A percentile compares a stretch with the other conserved stretches of the same genome.
These are phyloP conservation scores for Coccomyxa subellipsoidea DNA, from an alignment of 163 green algal genomes.

Conservation along the genomic window DNA sequence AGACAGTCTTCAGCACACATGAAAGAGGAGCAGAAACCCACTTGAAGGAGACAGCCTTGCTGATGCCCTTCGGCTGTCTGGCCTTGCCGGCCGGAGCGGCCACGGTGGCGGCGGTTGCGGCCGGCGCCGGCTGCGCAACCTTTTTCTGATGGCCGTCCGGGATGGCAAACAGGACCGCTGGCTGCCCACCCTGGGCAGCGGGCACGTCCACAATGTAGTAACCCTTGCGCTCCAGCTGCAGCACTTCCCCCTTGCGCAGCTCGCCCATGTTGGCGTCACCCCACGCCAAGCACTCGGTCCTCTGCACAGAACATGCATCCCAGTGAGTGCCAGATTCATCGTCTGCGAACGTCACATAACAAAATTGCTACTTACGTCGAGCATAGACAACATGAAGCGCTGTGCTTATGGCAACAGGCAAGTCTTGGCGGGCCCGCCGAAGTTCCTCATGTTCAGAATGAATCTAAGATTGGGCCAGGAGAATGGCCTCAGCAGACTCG, in stretches of 20 bases:
- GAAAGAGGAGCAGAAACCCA: neutral
- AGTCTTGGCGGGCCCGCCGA: too few relatives aligned
- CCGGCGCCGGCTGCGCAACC: neutral
- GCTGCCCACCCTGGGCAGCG: constrained; percentile 32
- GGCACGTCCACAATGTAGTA: constrained; percentile 92
- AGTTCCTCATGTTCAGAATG: too few relatives aligned
- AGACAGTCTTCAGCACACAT: neutral
- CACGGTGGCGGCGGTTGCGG: too few relatives aligned
- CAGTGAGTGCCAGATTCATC: neutral
- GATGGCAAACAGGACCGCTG: constrained; percentile 88
- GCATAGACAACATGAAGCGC: too few relatives aligned
- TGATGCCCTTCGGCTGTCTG: neutral
- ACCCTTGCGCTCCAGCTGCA: constrained; percentile 97
- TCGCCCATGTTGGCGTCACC: constrained; percentile 92
- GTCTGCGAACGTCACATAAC: too few relatives aligned
- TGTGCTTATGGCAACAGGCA: too few relatives aligned
- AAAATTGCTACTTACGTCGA: too few relatives aligned
- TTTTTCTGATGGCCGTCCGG: constrained; percentile 72
- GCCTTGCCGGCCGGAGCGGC: too few relatives aligned
- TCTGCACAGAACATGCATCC: constrained; percentile 8
- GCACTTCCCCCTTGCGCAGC: constrained; percentile 86
- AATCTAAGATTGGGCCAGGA: too few relatives aligned
- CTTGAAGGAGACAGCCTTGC: neutral
- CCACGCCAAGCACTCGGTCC: constrained; percentile 53
- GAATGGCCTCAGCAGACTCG: too few relatives aligned